Evolutionary conservation across 2,329 filamentous ascomycete species (phyloP).

Genomic region (Aureobasidium subglaciale): DNA sequence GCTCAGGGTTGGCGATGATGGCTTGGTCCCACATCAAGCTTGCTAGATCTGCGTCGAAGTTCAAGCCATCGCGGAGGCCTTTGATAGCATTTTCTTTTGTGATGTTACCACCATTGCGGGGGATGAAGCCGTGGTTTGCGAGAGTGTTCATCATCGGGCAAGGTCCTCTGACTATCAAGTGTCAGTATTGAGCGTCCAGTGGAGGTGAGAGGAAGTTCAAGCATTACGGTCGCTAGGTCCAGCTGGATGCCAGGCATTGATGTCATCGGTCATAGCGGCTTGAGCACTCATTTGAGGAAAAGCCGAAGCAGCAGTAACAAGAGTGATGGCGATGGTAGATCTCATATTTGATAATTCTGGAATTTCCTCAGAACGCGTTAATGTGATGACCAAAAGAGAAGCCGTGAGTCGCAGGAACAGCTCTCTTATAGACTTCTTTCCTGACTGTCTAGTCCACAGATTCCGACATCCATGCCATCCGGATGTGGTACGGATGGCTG

Average conservation of each 20-base stretch:
- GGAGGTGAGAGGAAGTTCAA: not conserved
- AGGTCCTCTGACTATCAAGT: slow-evolving; percentile 19
- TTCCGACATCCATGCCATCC: not conserved
- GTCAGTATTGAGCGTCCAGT: not conserved
- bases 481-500: not conserved
- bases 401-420: not conserved
- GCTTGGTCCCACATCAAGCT: slow-evolving; percentile 1
- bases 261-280: not conserved
- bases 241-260: not conserved
- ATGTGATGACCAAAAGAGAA: not conserved
- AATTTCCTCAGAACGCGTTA: not conserved
- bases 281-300: not conserved
- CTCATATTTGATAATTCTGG: not conserved
- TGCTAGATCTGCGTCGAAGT: not conserved
- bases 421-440: not conserved
- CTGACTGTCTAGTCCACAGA: too few relatives aligned
- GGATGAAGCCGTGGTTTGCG: slow-evolving; percentile 24
- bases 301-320: not conserved
- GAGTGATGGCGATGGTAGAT: not conserved
- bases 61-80: not conserved
- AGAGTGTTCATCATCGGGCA: slow-evolving; percentile 20
- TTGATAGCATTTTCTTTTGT: not conserved
- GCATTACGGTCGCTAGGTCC: not conserved
- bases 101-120: slow-evolving; percentile 18
- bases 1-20: not conserved